phyloP scores from a whole-genome alignment of 805 yeast species.

The Candida tammaniensis region DNA sequence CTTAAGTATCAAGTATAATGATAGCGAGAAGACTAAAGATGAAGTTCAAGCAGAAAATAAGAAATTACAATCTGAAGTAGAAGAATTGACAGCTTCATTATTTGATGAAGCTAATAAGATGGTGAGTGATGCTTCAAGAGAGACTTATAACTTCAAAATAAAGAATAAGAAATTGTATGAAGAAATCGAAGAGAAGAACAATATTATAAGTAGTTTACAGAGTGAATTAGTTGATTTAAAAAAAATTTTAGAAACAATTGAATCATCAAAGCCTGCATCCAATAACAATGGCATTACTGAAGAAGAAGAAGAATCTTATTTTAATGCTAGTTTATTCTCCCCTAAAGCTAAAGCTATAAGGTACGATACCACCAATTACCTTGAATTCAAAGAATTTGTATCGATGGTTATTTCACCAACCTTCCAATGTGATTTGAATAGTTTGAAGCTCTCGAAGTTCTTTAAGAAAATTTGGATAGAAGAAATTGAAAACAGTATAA shows the following conservation, averaged over 20 bases:
- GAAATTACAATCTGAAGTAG: constrained; percentile 68
- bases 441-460: constrained; percentile 52
- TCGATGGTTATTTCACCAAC: constrained; percentile 29
- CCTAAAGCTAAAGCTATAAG: constrained; percentile 38
- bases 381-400: constrained; percentile 45
- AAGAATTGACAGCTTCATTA: constrained; percentile 71
- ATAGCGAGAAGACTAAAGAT: constrained; percentile 26
- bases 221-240: constrained; percentile 69
- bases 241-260: constrained; percentile 49
- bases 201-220: constrained; percentile 59
- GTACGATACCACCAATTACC: constrained; percentile 43
- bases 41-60: constrained; percentile 59
- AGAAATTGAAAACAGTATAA: constrained; percentile 60
- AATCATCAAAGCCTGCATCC: not conserved
- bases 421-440: constrained; percentile 34
- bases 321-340: constrained; percentile 26
- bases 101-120: constrained; percentile 83
- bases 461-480: constrained; percentile 65
- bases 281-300: not conserved
- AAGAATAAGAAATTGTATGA: constrained; percentile 55
- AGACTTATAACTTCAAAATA: constrained; percentile 55
- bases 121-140: constrained; percentile 77
- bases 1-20: not conserved
- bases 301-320: constrained; percentile 8
- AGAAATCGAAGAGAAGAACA: constrained; percentile 64